A percentile compares a stretch with the other conserved stretches of the same genome.
Conservation (phyloP, 441 rosid species). For the Populus trichocarpa region DNA sequence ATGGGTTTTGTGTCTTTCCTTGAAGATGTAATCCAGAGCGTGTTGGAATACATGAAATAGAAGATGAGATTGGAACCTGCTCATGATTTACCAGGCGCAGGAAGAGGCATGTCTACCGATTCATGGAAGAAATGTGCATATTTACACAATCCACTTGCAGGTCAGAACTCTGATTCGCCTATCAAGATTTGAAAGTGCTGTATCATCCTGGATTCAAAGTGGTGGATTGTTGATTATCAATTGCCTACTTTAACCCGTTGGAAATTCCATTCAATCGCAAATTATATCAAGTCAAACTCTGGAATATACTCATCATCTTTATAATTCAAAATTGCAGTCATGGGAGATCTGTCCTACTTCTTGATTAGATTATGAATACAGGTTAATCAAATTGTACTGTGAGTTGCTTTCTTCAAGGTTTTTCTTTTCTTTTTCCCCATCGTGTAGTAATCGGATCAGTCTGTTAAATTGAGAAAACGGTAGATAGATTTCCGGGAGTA, state of each 20-base stretch:
- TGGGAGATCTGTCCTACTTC: background rate
- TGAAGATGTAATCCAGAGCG: slow-evolving; percentile 71
- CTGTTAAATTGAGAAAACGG: background rate
- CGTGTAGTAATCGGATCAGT: background rate
- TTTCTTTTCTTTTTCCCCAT: background rate
- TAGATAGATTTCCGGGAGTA: background rate
- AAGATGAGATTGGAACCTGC: background rate
- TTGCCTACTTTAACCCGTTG: background rate
- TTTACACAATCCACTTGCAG: background rate
- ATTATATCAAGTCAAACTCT: background rate
- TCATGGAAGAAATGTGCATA: background rate
- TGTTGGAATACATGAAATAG: slow-evolving; percentile 80
- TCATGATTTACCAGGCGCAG: background rate
- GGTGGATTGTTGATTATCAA: background rate
- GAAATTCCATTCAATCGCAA: background rate
- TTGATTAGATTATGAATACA: background rate
- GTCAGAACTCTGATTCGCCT: background rate
- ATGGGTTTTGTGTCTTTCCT: slow-evolving; percentile 95
- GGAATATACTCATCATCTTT: background rate
- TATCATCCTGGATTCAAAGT: background rate
- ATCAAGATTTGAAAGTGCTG: background rate
- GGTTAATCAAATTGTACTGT: background rate
- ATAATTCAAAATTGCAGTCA: background rate
- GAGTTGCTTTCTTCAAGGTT: background rate
- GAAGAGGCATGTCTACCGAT: background rate